Conservation (phyloP, 2,329 filamentous ascomycete genomes). For the Alternaria ethzedia region DNA sequence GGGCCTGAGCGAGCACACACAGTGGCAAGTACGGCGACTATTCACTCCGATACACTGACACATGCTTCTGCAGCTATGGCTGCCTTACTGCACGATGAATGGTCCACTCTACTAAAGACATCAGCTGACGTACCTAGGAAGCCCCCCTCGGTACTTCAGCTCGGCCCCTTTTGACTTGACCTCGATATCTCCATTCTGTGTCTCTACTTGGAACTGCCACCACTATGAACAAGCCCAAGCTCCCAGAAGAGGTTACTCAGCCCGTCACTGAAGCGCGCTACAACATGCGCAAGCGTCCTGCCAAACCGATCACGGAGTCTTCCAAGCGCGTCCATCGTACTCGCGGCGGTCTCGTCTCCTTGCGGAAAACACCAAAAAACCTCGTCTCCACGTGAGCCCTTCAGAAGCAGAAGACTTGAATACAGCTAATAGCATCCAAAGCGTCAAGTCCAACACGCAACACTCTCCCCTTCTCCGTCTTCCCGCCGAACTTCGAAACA, state of each 20-base stretch:
- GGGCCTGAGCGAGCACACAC: not conserved
- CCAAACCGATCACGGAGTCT: not conserved
- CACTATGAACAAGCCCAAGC: not conserved
- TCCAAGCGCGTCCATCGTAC: not conserved
- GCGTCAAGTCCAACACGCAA: not conserved
- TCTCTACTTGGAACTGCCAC: not conserved
- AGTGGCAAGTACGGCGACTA: not conserved
- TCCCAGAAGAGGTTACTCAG: too few species aligned
- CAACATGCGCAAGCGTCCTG: not conserved
- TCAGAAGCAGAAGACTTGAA: not conserved
- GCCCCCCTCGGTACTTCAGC: too few species aligned
- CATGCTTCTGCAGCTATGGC: not conserved
- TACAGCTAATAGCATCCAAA: not conserved
- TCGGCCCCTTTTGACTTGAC: not conserved
- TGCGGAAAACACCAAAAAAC: not conserved
- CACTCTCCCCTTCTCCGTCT: not conserved
- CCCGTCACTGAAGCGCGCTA: not conserved
- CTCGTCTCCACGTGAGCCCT: not conserved
- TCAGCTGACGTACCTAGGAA: not conserved
- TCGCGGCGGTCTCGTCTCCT: not conserved
- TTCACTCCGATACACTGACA: not conserved
- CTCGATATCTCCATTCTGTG: rapidly evolving
- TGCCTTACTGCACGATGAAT: not conserved
- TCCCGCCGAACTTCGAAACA: not conserved
- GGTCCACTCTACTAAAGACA: not conserved